Base-by-base conservation (phyloP, 176 grass and related monocot genomes). In the Raddia guianensis region DNA sequence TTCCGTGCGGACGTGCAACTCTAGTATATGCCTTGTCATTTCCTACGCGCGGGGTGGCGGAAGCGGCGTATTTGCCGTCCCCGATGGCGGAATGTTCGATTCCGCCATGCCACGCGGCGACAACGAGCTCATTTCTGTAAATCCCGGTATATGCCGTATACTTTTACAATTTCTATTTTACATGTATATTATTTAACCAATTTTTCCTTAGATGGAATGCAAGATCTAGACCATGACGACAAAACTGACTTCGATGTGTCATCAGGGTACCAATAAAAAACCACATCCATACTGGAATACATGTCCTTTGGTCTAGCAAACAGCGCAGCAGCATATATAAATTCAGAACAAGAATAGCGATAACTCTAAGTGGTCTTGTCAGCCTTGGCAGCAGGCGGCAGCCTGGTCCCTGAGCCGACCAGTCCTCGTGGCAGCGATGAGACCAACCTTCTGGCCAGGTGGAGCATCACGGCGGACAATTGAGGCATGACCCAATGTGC, bases 401-500 rank as follows among this genome's bases (percentile, higher is more conserved):
- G 91, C 94, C 75, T 97, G 94, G 40, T 91, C 94, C 42, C 91
- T 86, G 63, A 97, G 94, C 34, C 94, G 82, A 63, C 94, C 94
- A 7, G 94, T 97, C 89, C 94, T 93, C 84, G 91, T 87, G 10
- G 94, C 94, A 18, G 91, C 94, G 5, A 97, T 97, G 71, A 97
- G 94, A 90, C 94, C 94, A 0, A 92, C 91, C 89, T 94, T 97
- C 81, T 97, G 94, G 33, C 94, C 94, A 0, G 94, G 94, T 12
- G 94, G 94, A 12, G 94, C 94, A 3, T 97, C 91, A 54, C 94
- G 94, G 8, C 94, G 89, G 33, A 97, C 91, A 0, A 91, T 97
- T 27, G 94, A 97, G 45, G 94, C 94, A 0, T 97, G 94, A 78
- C n/a, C 94, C 94, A 76, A 97, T 97, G n/a, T n/a, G n/a, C n/a